phyloP scores from a whole-genome alignment of 805 yeast genomes.

The Kluyveromyces nonfermentans region DNA sequence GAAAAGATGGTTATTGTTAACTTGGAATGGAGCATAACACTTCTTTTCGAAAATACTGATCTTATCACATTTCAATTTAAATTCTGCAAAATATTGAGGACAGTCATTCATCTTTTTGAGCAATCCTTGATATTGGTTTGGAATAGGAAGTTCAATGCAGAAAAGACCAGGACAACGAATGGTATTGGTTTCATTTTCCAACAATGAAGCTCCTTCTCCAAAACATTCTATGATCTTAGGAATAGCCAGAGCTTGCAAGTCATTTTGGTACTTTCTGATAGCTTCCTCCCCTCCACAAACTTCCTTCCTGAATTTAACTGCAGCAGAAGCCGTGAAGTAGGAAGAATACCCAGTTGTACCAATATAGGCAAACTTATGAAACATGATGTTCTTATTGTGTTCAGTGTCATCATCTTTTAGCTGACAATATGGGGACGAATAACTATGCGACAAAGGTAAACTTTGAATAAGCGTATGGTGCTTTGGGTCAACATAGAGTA shows the following conservation, averaged over 20 bases:
- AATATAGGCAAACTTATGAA: conserved; percentile 38
- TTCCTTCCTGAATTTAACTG: conserved; percentile 43
- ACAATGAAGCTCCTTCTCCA: conserved; percentile 30
- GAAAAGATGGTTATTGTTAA: conserved; percentile 35
- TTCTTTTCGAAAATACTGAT: conserved; percentile 25
- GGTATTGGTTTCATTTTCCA: conserved; percentile 15
- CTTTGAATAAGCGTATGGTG: conserved; percentile 45
- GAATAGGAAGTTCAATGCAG: conserved; percentile 37
- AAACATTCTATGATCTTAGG: conserved; percentile 31
- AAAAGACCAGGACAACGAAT: conserved; percentile 16
- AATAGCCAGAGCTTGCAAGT: conserved; percentile 38
- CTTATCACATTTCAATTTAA: conserved; percentile 15
- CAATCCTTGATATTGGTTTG: conserved; percentile 15
- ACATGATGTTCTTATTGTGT: conserved; percentile 21
- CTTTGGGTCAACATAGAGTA: conserved; percentile 45
- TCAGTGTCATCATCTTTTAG: conserved; percentile 9
- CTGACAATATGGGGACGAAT: conserved; percentile 7
- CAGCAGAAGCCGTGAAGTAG: conserved; percentile 35
- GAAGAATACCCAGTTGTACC: conserved; percentile 45
- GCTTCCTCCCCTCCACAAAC: conserved; percentile 45
- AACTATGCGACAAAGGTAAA: conserved; percentile 45
- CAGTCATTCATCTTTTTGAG: conserved; percentile 13
- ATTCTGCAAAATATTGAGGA: conserved; percentile 7
- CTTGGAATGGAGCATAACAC: conserved; percentile 40
- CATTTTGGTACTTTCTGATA: conserved; percentile 39